Percentiles rank a stretch among this genome's conserved stretches.
Evolutionary conservation across 306 rosid genomes (phyloP).

Genomic region (Trifolium repens): DNA sequence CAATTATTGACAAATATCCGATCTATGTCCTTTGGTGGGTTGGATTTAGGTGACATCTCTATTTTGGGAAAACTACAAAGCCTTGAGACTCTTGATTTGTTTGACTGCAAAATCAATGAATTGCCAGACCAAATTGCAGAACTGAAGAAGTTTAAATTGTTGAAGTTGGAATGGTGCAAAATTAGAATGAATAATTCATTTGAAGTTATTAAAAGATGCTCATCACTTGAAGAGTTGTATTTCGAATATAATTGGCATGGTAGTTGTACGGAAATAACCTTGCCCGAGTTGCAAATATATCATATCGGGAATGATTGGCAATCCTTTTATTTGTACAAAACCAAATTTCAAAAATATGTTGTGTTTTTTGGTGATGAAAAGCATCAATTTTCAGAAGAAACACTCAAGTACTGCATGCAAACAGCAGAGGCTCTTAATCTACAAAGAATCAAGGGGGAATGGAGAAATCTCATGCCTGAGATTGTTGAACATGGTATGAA

Average conservation of each 20-base stretch:
- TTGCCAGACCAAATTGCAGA: background rate
- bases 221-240: constrained; percentile 31
- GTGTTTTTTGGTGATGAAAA: rapidly evolving
- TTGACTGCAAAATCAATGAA: rapidly evolving
- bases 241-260: background rate
- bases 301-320: background rate
- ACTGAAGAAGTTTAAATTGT: constrained; percentile 5
- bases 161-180: background rate
- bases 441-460: rapidly evolving
- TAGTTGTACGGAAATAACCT: too few species aligned
- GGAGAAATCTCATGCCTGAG: constrained; percentile 32
- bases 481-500: constrained; percentile 11
- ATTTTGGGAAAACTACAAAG: background rate
- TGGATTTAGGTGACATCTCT: constrained; percentile 14
- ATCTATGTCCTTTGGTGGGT: background rate
- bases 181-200: background rate
- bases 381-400: background rate
- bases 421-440: background rate
- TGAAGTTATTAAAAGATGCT: constrained; percentile 33
- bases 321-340: background rate
- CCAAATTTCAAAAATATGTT: background rate
- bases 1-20: background rate
- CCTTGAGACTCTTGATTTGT: constrained; percentile 34
- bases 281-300: constrained; percentile 14
- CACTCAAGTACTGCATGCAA: background rate